Evolutionary conservation across 768 basidiomycete genomes (phyloP), one percentile per base, ranked within the genome.

Genomic region (Leccinum incarnatum): DNA sequence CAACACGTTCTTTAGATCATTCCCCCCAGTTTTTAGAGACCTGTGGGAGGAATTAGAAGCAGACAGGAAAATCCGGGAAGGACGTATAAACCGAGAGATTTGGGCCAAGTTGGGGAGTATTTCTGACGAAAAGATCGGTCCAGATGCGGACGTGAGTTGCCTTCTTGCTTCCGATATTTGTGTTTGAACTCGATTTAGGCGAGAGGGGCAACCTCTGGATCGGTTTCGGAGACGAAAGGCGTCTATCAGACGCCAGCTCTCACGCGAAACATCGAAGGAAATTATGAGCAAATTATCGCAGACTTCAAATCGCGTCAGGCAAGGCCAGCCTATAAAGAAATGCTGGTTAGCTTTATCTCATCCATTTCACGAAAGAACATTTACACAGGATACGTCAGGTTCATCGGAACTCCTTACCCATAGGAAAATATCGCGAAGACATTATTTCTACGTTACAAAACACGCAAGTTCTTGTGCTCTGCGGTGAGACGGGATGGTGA

Each of bases 11-110:
- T 91, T 91, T 72, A 80, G 92, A 63, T 72, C 85, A 9, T 78
- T 98, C n/a, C 93, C 96, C 9, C 78, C 87, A 2, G 81, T 83
- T 17, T 96, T 88, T 73, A 83, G 94, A 61, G 90, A 94, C 71
- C 76, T 99, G 17, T 99, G 96, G 96, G 89, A 92, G 55, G 92
- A 95, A 70, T 75, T 98, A 15, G 94, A 95, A 66, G 69, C 64
- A 4, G 74, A 77, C 27, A 80, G 91, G 64, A 90, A 87, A 65
- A 59, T 66, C 6, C 76, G 76, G 32, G 86, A 89, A 56, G 86
- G 93, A 59, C 70, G 68, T 19, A 79, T 76, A 19, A 95, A 95
- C 68, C 77, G 91, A 30, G 73, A 71, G 8, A 73, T 86, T 11
- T 95, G 97, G 93, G 79, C 78, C 6, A 86, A 81, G 56, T 71